A percentile compares a stretch with the other conserved stretches of the same genome.
Evolutionary conservation across 1,284 basidiomycete species (phyloP).

Genomic region (Meripilus lineatus): DNA sequence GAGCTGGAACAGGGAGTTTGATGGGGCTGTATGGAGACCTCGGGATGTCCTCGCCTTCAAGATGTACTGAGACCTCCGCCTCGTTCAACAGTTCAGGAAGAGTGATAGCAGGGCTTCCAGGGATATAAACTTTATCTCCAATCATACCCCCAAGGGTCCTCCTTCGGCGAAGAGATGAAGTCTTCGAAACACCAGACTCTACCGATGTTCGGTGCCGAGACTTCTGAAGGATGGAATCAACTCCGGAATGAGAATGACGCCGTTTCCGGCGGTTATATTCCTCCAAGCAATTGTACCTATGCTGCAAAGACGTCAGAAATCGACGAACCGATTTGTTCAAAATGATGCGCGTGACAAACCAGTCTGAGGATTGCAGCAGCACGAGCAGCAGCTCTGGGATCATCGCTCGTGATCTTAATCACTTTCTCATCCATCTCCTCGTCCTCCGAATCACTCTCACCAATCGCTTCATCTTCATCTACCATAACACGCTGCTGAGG

Average conservation of each 20-base stretch:
- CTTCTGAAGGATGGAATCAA: slow-evolving; percentile 31
- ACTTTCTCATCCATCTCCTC: slow-evolving; percentile 41
- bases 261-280: slow-evolving; percentile 25
- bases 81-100: slow-evolving; percentile 52
- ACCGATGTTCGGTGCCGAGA: slow-evolving; percentile 31
- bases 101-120: slow-evolving; percentile 49
- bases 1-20: neutral
- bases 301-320: slow-evolving; percentile 37
- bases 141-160: slow-evolving; percentile 40
- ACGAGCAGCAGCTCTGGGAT: slow-evolving; percentile 78
- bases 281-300: slow-evolving; percentile 80
- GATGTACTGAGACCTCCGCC: slow-evolving; percentile 48
- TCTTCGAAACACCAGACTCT: slow-evolving; percentile 33
- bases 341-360: slow-evolving; percentile 36
- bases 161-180: slow-evolving; percentile 20
- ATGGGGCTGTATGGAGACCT: slow-evolving; percentile 6
- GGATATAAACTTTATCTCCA: slow-evolving; percentile 48
- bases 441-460: slow-evolving; percentile 30
- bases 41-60: slow-evolving; percentile 11
- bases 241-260: slow-evolving; percentile 25
- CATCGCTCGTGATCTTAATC: slow-evolving; percentile 76
- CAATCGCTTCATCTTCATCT: slow-evolving; percentile 16
- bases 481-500: neutral
- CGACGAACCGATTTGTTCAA: neutral
- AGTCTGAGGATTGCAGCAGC: slow-evolving; percentile 88